phyloP scores from a whole-genome alignment of 129 eudicot species.

The Escallonia herrerae region DNA sequence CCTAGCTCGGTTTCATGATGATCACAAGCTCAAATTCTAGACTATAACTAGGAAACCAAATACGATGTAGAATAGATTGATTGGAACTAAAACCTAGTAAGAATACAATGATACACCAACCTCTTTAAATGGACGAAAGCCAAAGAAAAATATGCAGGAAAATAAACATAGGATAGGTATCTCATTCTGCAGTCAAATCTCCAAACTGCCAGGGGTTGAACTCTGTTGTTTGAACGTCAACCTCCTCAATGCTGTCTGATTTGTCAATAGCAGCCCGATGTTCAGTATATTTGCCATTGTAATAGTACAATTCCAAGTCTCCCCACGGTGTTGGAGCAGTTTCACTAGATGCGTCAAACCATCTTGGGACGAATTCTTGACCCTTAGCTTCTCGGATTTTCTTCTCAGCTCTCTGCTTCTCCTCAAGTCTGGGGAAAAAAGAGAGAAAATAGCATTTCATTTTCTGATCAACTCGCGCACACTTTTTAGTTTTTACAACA shows the following conservation, averaged over 20 bases:
- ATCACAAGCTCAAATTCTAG: slow-evolving; percentile 10
- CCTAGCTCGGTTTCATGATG: not conserved
- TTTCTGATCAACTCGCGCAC: too few relatives aligned
- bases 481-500: too few relatives aligned
- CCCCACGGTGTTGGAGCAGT: slow-evolving; percentile 88
- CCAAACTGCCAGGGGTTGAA: slow-evolving; percentile 93
- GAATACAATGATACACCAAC: not conserved
- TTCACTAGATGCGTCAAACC: slow-evolving; percentile 77
- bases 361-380: slow-evolving; percentile 55
- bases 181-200: slow-evolving; percentile 43
- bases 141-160: too few relatives aligned
- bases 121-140: too few relatives aligned
- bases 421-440: slow-evolving; percentile 59
- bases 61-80: not conserved
- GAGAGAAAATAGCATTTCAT: not conserved
- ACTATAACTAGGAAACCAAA: not conserved
- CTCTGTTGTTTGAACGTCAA: slow-evolving; percentile 40
- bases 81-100: not conserved
- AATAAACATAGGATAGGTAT: slow-evolving; percentile 2
- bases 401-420: slow-evolving; percentile 89
- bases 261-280: slow-evolving; percentile 49
- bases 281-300: slow-evolving; percentile 65
- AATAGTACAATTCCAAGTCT: slow-evolving; percentile 71
- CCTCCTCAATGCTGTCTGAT: slow-evolving; percentile 25
- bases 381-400: slow-evolving; percentile 79